phyloP scores from a whole-genome alignment of 2,329 filamentous ascomycete genomes.

The Colletotrichum sublineola region DNA sequence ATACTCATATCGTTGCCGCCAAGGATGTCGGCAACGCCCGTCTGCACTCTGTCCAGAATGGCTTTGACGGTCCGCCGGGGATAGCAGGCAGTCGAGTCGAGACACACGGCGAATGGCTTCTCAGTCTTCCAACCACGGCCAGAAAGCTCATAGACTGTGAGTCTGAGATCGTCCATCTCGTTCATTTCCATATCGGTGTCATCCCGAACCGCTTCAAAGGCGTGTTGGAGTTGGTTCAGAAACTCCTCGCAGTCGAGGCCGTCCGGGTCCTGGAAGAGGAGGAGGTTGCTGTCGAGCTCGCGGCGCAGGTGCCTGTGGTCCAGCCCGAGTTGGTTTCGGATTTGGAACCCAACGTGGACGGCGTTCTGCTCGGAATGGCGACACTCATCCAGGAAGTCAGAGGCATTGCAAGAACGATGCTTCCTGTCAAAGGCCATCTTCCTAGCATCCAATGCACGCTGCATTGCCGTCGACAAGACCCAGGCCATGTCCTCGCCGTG shows the following conservation, averaged over 20 bases:
- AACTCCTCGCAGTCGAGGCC: constrained; percentile 61
- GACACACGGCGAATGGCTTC: constrained; percentile 60
- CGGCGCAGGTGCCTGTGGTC: constrained; percentile 60
- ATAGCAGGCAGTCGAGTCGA: constrained; percentile 58
- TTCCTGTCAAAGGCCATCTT: constrained; percentile 57
- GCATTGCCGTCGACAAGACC: constrained; percentile 57
- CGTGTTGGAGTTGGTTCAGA: constrained; percentile 54
- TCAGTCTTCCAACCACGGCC: constrained; percentile 61
- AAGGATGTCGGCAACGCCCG: constrained; percentile 63
- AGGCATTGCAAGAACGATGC: constrained; percentile 52
- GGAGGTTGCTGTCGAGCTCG: constrained; percentile 57
- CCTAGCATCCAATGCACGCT: constrained; percentile 56
- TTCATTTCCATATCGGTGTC: constrained; percentile 57
- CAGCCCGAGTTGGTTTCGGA: constrained; percentile 65
- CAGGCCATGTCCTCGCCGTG: constrained; percentile 63
- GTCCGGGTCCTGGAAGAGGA: constrained; percentile 60
- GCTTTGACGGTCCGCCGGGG: constrained; percentile 61
- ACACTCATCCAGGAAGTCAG: constrained; percentile 55
- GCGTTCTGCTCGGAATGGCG: constrained; percentile 59
- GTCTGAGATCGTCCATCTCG: constrained; percentile 61
- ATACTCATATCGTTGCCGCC: constrained; percentile 61
- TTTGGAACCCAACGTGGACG: constrained; percentile 59
- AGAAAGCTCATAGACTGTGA: constrained; percentile 61
- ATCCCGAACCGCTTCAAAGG: constrained; percentile 55
- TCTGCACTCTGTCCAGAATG: constrained; percentile 64